Percentiles rank a stretch among this genome's conserved stretches.
These are phyloP conservation scores for Candolleomyces eurysporus DNA, from an alignment of 768 basidiomycete genomes.

Conservation along the genomic window DNA sequence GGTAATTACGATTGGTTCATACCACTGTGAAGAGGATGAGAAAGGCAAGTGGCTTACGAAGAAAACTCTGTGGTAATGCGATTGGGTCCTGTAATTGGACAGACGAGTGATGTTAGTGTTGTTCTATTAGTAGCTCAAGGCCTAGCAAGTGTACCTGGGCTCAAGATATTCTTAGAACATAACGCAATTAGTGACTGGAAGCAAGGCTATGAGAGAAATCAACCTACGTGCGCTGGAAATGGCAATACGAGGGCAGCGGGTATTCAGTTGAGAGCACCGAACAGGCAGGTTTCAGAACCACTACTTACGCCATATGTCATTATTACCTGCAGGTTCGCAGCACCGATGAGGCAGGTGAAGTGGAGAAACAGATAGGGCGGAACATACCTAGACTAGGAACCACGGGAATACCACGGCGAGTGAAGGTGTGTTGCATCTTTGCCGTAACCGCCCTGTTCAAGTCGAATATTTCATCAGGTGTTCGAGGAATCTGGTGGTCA, in stretches of 20 bases:
- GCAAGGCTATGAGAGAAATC: slow-evolving; percentile 4
- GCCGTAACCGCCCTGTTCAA: slow-evolving; percentile 65
- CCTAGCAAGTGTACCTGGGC: slow-evolving; percentile 41
- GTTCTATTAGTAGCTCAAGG: background rate
- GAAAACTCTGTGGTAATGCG: slow-evolving; percentile 65
- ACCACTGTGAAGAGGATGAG: too few species aligned
- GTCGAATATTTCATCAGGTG: slow-evolving; percentile 73
- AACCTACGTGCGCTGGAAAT: slow-evolving; percentile 13
- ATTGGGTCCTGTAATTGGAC: slow-evolving; percentile 52
- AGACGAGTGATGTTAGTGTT: background rate
- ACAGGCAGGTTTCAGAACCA: slow-evolving; percentile 7
- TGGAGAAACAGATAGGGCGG: background rate
- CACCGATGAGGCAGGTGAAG: background rate
- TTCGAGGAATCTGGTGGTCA: slow-evolving; percentile 78
- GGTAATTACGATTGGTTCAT: background rate
- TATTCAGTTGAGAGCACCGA: background rate
- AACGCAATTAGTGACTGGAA: background rate
- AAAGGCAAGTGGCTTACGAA: slow-evolving; percentile 41
- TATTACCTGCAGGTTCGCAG: slow-evolving; percentile 61
- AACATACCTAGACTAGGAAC: slow-evolving; percentile 71
- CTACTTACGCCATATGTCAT: slow-evolving; percentile 84
- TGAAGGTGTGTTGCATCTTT: slow-evolving; percentile 75
- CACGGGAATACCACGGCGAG: slow-evolving; percentile 67
- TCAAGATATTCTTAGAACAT: slow-evolving; percentile 55
- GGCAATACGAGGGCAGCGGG: background rate